Conservation (phyloP, 805 yeast species). For the Kluyveromyces wickerhamii region DNA sequence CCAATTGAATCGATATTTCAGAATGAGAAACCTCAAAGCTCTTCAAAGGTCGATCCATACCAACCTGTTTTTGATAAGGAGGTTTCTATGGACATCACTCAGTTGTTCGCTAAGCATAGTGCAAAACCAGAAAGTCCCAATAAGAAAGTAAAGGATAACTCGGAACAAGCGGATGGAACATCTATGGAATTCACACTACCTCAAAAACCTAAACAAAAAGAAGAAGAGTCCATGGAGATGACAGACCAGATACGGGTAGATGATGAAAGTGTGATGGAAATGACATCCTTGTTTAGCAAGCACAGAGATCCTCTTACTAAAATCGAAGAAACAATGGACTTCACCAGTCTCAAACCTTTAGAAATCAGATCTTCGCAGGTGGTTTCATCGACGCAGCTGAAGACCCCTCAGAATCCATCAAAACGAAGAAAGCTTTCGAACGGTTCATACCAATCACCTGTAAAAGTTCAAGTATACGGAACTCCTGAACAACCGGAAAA, state of each 20-base stretch:
- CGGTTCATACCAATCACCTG: slow-evolving; percentile 5
- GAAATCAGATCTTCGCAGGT: slow-evolving; percentile 5
- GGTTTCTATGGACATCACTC: slow-evolving; percentile 20
- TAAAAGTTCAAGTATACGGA: slow-evolving; percentile 4
- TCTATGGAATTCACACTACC: slow-evolving; percentile 11
- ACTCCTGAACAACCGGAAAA: slow-evolving; percentile 6
- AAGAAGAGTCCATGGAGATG: slow-evolving; percentile 9
- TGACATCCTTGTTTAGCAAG: slow-evolving; percentile 10
- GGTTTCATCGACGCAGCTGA: slow-evolving; percentile 8
- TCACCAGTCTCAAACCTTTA: slow-evolving; percentile 8
- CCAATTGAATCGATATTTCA: slow-evolving; percentile 1
- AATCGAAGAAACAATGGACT: slow-evolving; percentile 12
- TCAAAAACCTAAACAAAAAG: background rate
- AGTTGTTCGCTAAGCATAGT: slow-evolving; percentile 14
- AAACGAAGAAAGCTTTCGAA: slow-evolving; percentile 3
- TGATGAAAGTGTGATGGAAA: slow-evolving; percentile 11
- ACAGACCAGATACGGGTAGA: slow-evolving; percentile 4
- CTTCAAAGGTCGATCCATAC: slow-evolving; percentile 2
- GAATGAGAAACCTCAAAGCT: background rate
- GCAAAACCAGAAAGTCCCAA: slow-evolving; percentile 4
- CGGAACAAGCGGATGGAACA: slow-evolving; percentile 6
- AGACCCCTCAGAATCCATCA: background rate
- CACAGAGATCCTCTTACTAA: slow-evolving; percentile 2
- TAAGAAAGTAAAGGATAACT: background rate
- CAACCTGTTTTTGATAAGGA: slow-evolving; percentile 11